These are phyloP conservation scores for Amborella trichopoda DNA, from an alignment of 164 flowering plant species.

Conservation along the genomic window DNA sequence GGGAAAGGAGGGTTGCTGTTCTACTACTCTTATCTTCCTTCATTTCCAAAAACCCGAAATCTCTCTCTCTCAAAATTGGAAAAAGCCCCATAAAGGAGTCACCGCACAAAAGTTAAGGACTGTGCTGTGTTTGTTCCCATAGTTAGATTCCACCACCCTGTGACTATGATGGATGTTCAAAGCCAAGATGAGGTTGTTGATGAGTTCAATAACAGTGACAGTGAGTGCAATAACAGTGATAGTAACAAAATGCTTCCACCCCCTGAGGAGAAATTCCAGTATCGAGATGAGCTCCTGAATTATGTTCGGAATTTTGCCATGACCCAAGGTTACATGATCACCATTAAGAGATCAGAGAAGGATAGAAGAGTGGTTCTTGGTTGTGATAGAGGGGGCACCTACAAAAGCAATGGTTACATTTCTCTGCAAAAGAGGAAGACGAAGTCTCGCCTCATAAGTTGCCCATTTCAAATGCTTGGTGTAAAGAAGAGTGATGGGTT, in stretches of 20 bases:
- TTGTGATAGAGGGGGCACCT: constrained; percentile 37
- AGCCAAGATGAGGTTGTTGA: too few species aligned
- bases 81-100: too few species aligned
- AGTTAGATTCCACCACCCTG: too few species aligned
- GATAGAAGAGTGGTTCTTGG: constrained; percentile 29
- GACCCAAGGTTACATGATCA: constrained; percentile 31
- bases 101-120: too few species aligned
- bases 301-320: constrained; percentile 31
- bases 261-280: constrained; percentile 17
- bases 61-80: too few species aligned
- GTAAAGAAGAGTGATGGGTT: constrained; percentile 20
- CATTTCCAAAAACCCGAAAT: too few species aligned
- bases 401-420: constrained; percentile 19
- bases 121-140: too few species aligned
- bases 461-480: constrained; percentile 26
- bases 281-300: constrained; percentile 28
- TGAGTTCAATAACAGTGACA: too few species aligned
- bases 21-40: too few species aligned
- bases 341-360: constrained; percentile 27
- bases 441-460: constrained; percentile 25
- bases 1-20: too few species aligned
- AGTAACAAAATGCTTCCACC: constrained; percentile 29
- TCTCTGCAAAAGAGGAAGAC: constrained; percentile 19
- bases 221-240: too few species aligned
- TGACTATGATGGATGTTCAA: too few species aligned